A percentile compares a stretch with the other conserved stretches of the same genome.
Evolutionary conservation across 2,329 filamentous ascomycete species (phyloP).

Genomic region (Neofusicoccum ribis): DNA sequence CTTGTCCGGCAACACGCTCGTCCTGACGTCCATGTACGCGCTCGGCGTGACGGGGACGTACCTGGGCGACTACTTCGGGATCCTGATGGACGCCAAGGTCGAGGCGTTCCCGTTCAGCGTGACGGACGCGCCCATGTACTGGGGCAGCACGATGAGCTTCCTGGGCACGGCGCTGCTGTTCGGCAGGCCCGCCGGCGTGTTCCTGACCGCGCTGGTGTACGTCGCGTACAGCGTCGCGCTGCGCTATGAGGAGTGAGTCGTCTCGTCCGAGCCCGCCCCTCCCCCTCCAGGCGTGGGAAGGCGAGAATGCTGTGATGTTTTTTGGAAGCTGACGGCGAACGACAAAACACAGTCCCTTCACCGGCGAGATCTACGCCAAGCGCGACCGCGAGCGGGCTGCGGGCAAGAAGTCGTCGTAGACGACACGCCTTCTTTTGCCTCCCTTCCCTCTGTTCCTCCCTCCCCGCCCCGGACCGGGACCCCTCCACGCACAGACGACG

Average conservation of each 20-base stretch:
- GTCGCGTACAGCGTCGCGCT: slow-evolving; percentile 79
- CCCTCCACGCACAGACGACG: too few relatives aligned
- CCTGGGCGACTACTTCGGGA: slow-evolving; percentile 97
- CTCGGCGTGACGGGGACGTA: slow-evolving; percentile 95
- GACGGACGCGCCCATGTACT: slow-evolving; percentile 91
- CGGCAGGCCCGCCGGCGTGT: slow-evolving; percentile 81
- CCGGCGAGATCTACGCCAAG: slow-evolving; percentile 88
- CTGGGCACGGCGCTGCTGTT: slow-evolving; percentile 81
- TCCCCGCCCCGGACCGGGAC: background rate
- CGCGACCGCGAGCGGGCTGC: slow-evolving; percentile 57
- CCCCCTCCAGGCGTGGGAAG: too few relatives aligned
- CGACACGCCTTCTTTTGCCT: background rate
- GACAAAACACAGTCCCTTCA: slow-evolving; percentile 64
- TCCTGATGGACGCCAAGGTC: slow-evolving; percentile 92
- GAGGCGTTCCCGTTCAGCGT: slow-evolving; percentile 96
- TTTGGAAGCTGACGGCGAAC: too few relatives aligned
- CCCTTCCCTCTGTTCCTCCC: background rate
- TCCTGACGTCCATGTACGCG: slow-evolving; percentile 85
- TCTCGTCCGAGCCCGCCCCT: background rate
- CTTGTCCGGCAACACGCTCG: slow-evolving; percentile 75
- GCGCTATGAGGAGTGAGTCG: slow-evolving; percentile 70
- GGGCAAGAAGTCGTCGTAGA: slow-evolving; percentile 36
- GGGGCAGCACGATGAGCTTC: slow-evolving; percentile 90
- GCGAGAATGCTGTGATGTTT: too few relatives aligned
- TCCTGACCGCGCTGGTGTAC: slow-evolving; percentile 74